A percentile compares a stretch with the other conserved stretches of the same genome.
These are phyloP conservation scores for Aspergillus niger DNA, from an alignment of 2,329 filamentous ascomycete species.

Conservation along the genomic window DNA sequence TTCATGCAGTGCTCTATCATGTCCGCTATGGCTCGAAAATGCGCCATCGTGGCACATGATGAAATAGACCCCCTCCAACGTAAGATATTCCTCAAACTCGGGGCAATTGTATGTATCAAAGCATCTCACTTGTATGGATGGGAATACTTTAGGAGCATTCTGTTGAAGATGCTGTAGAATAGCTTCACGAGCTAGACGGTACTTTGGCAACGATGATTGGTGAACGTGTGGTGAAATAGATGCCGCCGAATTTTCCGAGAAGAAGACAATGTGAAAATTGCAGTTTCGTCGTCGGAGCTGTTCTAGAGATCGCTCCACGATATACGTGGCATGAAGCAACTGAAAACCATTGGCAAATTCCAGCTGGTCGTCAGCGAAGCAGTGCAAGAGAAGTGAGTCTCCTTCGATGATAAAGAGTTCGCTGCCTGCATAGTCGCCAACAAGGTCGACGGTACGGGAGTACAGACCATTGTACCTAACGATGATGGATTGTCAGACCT, in stretches of 20 bases:
- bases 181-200: slow-evolving; percentile 62
- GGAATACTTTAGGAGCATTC: slow-evolving; percentile 43
- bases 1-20: neutral
- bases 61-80: slow-evolving; percentile 61
- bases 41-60: slow-evolving; percentile 68
- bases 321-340: slow-evolving; percentile 69
- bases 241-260: slow-evolving; percentile 54
- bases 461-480: slow-evolving; percentile 46
- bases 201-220: slow-evolving; percentile 50
- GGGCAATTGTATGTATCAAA: slow-evolving; percentile 33
- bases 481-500: neutral
- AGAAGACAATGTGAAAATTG: slow-evolving; percentile 72
- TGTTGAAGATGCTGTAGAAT: slow-evolving; percentile 64
- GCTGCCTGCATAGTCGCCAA: slow-evolving; percentile 74
- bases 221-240: slow-evolving; percentile 55
- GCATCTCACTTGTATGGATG: slow-evolving; percentile 34
- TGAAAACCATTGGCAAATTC: slow-evolving; percentile 68
- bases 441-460: slow-evolving; percentile 61
- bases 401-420: slow-evolving; percentile 74
- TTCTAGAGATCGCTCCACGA: slow-evolving; percentile 66
- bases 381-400: slow-evolving; percentile 68
- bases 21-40: slow-evolving; percentile 9
- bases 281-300: slow-evolving; percentile 65
- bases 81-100: slow-evolving; percentile 60
- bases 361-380: slow-evolving; percentile 62